phyloP scores from a whole-genome alignment of 805 yeast species.

The Candida railenensis region DNA sequence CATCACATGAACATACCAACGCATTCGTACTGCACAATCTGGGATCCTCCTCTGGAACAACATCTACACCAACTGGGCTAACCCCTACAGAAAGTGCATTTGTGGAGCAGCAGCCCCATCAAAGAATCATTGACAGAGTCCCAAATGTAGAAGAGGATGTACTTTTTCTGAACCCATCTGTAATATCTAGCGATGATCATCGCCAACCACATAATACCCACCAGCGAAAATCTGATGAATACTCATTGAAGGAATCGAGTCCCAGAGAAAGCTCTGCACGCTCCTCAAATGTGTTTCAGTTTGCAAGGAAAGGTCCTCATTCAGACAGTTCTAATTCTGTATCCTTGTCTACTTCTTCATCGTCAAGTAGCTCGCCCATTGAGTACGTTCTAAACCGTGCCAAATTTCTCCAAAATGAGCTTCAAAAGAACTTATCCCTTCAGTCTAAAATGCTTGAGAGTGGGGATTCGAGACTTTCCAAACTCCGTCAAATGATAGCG shows the following conservation, averaged over 20 bases:
- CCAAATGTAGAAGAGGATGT: constrained; percentile 14
- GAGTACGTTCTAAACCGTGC: constrained; percentile 12
- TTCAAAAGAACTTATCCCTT: constrained; percentile 17
- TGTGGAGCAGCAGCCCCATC: background rate
- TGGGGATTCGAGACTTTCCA: constrained; percentile 34
- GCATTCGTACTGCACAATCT: background rate
- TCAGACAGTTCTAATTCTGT: background rate
- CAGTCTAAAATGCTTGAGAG: constrained; percentile 26
- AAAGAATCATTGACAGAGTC: background rate
- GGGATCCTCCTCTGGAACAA: background rate
- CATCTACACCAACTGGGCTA: background rate
- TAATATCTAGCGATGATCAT: constrained; percentile 7
- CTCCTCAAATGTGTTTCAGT: background rate
- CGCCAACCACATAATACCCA: too few species aligned
- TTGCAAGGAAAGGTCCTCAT: background rate
- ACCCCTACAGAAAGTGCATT: background rate
- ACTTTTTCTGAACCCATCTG: constrained; percentile 19
- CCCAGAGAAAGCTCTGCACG: background rate
- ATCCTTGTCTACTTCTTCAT: background rate
- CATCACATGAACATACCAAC: background rate
- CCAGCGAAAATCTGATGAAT: background rate
- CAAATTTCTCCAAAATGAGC: constrained; percentile 15
- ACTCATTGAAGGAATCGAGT: background rate
- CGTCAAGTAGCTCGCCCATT: constrained; percentile 10
- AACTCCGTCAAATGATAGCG: constrained; percentile 26